phyloP scores from a whole-genome alignment of 1,284 basidiomycete genomes.

The Boletellus dicymbophilus region DNA sequence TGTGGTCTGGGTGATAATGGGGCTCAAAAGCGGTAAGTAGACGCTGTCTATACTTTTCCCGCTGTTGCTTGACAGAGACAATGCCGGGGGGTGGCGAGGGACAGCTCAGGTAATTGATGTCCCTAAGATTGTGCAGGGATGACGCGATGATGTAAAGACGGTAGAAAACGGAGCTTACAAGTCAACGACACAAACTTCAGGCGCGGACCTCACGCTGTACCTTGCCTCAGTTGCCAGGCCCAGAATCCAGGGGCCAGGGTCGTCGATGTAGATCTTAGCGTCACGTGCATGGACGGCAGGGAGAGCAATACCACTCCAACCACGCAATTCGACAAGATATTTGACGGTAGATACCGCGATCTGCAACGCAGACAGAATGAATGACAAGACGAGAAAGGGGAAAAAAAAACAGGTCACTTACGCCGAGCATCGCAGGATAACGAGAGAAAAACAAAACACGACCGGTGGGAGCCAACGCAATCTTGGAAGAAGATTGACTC shows the following conservation, averaged over 20 bases:
- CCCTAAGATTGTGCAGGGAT: constrained; percentile 53
- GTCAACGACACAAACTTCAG: constrained; percentile 91
- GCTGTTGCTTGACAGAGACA: constrained; percentile 80
- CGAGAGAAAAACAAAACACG: constrained; percentile 89
- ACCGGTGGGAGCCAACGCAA: constrained; percentile 92
- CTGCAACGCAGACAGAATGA: constrained; percentile 32
- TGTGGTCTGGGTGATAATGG: constrained; percentile 82
- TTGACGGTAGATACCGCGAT: constrained; percentile 88
- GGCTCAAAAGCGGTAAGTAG: constrained; percentile 80
- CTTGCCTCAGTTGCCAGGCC: constrained; percentile 87
- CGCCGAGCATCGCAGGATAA: constrained; percentile 89
- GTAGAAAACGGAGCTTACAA: constrained; percentile 54
- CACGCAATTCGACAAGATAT: constrained; percentile 91
- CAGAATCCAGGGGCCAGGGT: constrained; percentile 92
- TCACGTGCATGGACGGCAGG: constrained; percentile 88
- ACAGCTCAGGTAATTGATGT: constrained; percentile 90
- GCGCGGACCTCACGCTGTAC: constrained; percentile 71
- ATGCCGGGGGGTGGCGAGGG: constrained; percentile 76
- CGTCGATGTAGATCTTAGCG: constrained; percentile 87
- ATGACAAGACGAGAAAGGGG: background rate
- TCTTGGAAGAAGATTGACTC: constrained; percentile 41
- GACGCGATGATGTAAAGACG: constrained; percentile 1
- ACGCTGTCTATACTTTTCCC: constrained; percentile 82
- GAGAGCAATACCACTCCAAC: constrained; percentile 90
- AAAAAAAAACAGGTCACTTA: constrained; percentile 32